A percentile compares a stretch with the other conserved stretches of the same genome.
phyloP scores from a whole-genome alignment of 2,329 filamentous ascomycete species.

The Talaromyces sp. region DNA sequence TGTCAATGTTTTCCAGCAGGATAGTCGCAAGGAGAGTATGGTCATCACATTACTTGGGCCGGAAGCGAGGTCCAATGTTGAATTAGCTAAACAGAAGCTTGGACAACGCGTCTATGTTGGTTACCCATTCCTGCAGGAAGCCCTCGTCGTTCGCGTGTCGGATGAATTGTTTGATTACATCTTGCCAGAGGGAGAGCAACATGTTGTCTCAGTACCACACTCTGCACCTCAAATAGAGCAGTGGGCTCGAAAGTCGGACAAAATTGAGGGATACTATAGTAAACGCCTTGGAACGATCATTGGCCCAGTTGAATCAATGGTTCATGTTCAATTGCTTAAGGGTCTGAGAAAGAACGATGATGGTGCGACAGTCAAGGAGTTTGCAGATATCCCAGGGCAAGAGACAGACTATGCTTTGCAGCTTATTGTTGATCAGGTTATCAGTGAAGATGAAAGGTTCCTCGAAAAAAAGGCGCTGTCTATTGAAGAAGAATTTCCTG shows the following conservation, averaged over 20 bases:
- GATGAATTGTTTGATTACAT: constrained; percentile 92
- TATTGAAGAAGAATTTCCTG: constrained; percentile 86
- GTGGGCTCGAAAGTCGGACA: constrained; percentile 78
- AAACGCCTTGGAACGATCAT: constrained; percentile 86
- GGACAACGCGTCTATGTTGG: constrained; percentile 86
- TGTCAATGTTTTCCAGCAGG: constrained; percentile 91
- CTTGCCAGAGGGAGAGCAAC: constrained; percentile 62
- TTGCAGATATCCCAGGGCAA: constrained; percentile 77
- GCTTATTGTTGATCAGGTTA: constrained; percentile 80
- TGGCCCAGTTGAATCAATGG: constrained; percentile 79
- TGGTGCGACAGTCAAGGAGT: constrained; percentile 89
- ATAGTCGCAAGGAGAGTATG: constrained; percentile 96
- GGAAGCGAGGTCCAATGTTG: constrained; percentile 66
- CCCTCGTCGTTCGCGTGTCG: constrained; percentile 80
- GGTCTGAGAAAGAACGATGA: constrained; percentile 87
- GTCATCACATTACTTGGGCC: constrained; percentile 78
- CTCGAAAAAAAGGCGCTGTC: constrained; percentile 84
- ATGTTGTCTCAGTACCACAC: constrained; percentile 68
- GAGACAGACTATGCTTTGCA: constrained; percentile 91
- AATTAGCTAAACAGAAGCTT: constrained; percentile 72
- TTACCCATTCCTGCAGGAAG: constrained; percentile 93
- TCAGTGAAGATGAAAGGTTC: constrained; percentile 90
- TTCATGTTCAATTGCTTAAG: constrained; percentile 91
- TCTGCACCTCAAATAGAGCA: constrained; percentile 72
- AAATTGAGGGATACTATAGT: constrained; percentile 82